phyloP scores from a whole-genome alignment of 768 basidiomycete genomes.

The Collybia sp. region DNA sequence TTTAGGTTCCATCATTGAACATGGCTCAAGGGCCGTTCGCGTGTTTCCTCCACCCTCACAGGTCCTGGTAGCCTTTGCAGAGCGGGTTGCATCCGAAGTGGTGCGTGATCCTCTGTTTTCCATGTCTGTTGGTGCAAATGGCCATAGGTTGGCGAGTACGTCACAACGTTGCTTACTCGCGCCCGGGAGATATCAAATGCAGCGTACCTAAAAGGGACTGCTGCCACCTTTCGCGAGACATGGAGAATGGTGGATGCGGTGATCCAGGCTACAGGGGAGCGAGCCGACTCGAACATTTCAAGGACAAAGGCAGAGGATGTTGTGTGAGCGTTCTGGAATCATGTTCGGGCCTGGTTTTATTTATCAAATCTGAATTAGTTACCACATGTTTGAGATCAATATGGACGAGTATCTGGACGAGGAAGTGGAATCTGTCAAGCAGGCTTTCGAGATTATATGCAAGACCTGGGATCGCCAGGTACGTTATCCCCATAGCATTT shows the following conservation, averaged over 20 bases:
- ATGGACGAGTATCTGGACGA: constrained; percentile 99
- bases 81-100: constrained; percentile 81
- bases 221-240: constrained; percentile 85
- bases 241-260: constrained; percentile 84
- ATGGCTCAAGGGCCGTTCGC: constrained; percentile 76
- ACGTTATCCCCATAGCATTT: constrained; percentile 8
- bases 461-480: constrained; percentile 80
- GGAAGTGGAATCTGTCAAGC: constrained; percentile 81
- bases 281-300: constrained; percentile 35
- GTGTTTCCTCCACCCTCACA: constrained; percentile 82
- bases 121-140: background rate
- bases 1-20: constrained; percentile 57
- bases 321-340: constrained; percentile 49
- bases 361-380: constrained; percentile 37
- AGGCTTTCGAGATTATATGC: constrained; percentile 68
- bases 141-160: constrained; percentile 79
- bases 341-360: too few species aligned
- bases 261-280: constrained; percentile 46
- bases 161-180: constrained; percentile 67
- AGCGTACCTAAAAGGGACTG: constrained; percentile 77
- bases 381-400: constrained; percentile 91
- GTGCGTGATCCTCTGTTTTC: constrained; percentile 33
- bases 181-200: constrained; percentile 72
- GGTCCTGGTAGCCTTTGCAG: constrained; percentile 79
- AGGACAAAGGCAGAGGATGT: constrained; percentile 72